Evolutionary conservation across 148 eudicot genomes (phyloP).

Genomic region (Silene uniflora): DNA sequence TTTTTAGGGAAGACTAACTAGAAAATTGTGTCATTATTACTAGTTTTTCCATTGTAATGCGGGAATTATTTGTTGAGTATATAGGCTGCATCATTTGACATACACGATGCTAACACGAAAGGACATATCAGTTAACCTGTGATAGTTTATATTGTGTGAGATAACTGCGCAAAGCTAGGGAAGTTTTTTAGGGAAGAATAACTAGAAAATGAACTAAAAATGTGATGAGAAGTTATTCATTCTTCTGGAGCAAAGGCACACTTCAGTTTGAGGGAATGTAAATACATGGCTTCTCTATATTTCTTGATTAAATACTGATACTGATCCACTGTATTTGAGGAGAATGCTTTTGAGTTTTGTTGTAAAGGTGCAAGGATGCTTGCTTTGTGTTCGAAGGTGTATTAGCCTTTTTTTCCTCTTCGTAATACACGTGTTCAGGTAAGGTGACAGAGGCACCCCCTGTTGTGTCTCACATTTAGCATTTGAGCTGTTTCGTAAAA

Average conservation of each 20-base stretch:
- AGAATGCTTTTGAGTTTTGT: not conserved
- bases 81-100: not conserved
- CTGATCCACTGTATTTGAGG: conserved; percentile 4
- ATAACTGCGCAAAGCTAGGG: not conserved
- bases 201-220: not conserved
- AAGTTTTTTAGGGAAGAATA: not conserved
- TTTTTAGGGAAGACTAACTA: not conserved
- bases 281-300: not conserved
- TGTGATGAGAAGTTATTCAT: not conserved
- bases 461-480: not conserved
- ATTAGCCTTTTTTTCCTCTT: not conserved
- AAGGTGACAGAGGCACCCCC: not conserved
- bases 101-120: not conserved
- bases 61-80: not conserved
- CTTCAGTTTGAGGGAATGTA: not conserved
- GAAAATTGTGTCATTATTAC: not conserved
- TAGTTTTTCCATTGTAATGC: not conserved
- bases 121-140: not conserved
- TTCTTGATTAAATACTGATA: not conserved
- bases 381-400: not conserved
- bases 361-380: not conserved
- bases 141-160: not conserved
- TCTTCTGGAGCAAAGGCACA: not conserved
- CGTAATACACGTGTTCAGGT: not conserved
- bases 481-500: not conserved